These are phyloP conservation scores for Cytospora chrysosperma DNA, from an alignment of 2,329 filamentous ascomycete genomes.

Conservation along the genomic window DNA sequence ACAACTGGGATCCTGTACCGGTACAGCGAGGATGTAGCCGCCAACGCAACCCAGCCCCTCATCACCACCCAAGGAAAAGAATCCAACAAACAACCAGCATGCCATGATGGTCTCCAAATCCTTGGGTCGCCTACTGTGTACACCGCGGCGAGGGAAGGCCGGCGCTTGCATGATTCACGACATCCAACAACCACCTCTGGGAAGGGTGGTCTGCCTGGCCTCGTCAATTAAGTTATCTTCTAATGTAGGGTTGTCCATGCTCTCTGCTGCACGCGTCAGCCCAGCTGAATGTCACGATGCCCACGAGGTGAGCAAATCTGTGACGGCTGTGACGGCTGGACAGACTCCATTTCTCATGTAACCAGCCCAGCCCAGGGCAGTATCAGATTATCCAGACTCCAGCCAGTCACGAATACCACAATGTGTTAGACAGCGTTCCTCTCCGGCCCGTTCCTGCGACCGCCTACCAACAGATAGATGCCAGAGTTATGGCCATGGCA, in stretches of 20 bases:
- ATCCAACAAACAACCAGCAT: neutral
- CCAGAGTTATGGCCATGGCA: neutral
- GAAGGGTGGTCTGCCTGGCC: neutral
- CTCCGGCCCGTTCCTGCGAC: slow-evolving; percentile 6
- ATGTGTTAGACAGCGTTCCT: neutral
- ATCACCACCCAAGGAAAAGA: neutral
- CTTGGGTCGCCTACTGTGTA: neutral
- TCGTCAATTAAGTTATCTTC: too few relatives aligned
- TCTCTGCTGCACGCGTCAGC: too few relatives aligned
- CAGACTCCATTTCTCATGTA: neutral
- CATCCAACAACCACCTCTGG: neutral
- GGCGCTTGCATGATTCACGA: neutral
- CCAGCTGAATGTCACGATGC: neutral
- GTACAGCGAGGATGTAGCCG: slow-evolving; percentile 18
- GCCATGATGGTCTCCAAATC: neutral
- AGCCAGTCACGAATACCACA: neutral
- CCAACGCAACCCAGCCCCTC: slow-evolving; percentile 19
- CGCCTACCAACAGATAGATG: neutral
- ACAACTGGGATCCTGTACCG: too few relatives aligned
- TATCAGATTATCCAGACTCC: neutral
- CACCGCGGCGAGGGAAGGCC: neutral
- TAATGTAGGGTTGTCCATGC: neutral
- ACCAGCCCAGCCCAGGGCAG: neutral
- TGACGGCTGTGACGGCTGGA: neutral
- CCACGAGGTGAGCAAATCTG: neutral